These are phyloP conservation scores for Mortierella sp. DNA, from an alignment of 371 early-diverging fungal genomes.

Conservation along the genomic window DNA sequence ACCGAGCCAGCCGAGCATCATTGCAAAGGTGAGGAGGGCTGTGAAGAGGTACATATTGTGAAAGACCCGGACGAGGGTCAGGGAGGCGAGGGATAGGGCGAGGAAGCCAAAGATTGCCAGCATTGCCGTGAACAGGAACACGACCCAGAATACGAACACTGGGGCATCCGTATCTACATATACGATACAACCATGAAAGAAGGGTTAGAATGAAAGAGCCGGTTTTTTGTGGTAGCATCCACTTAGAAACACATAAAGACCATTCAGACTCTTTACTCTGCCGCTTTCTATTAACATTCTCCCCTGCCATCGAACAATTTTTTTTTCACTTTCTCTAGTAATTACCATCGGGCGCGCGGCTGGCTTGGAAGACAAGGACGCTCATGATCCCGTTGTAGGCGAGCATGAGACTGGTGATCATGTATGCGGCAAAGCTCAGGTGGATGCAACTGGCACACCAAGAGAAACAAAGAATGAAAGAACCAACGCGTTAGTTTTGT, in stretches of 20 bases:
- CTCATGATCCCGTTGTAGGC: slow-evolving; percentile 27
- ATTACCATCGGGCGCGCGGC: slow-evolving; percentile 34
- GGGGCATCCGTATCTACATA: background rate
- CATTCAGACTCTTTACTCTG: too few species aligned
- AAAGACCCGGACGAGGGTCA: slow-evolving; percentile 14
- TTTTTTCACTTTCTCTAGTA: background rate
- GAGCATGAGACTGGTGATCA: slow-evolving; percentile 27
- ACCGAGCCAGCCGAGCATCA: slow-evolving; percentile 26
- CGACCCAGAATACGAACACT: background rate
- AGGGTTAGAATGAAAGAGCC: too few species aligned
- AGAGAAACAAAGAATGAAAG: background rate
- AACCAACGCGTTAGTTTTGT: background rate
- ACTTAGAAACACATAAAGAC: too few species aligned
- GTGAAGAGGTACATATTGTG: slow-evolving; percentile 15
- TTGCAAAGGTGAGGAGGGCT: slow-evolving; percentile 6
- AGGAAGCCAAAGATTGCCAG: background rate
- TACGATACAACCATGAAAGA: too few species aligned
- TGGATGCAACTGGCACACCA: slow-evolving; percentile 8
- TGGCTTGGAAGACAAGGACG: slow-evolving; percentile 37
- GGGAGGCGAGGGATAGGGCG: background rate
- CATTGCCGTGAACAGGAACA: background rate
- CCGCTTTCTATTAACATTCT: too few species aligned
- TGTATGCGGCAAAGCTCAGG: slow-evolving; percentile 15
- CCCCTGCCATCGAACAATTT: too few species aligned
- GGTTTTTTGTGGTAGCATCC: too few species aligned